Evolutionary conservation across 2,329 filamentous ascomycete species (phyloP).

Genomic region (Beauveria bassiana): DNA sequence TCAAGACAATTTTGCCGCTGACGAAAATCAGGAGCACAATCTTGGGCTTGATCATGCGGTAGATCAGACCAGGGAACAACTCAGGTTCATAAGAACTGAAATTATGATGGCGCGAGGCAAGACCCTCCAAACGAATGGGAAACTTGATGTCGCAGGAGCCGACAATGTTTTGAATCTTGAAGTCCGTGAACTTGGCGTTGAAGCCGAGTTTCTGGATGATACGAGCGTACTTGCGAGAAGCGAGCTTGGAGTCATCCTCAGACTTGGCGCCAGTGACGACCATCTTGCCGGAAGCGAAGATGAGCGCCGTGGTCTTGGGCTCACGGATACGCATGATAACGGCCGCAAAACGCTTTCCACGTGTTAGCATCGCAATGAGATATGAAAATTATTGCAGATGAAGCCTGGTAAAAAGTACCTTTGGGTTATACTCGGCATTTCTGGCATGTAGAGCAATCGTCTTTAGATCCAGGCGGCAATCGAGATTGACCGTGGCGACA

Average conservation of each 20-base stretch:
- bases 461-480: constrained; percentile 96
- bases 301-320: constrained; percentile 94
- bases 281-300: constrained; percentile 99
- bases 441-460: constrained; percentile 96
- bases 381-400: background rate
- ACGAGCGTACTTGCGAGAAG: constrained; percentile 92
- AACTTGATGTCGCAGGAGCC: constrained; percentile 99
- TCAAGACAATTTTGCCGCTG: constrained; percentile 95
- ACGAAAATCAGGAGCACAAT: constrained; percentile 97
- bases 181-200: constrained; percentile 98
- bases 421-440: constrained; percentile 98
- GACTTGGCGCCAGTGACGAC: constrained; percentile 97
- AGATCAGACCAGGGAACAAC: constrained; percentile 97
- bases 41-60: constrained; percentile 99
- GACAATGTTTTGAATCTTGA: constrained; percentile 99
- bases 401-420: constrained; percentile 52
- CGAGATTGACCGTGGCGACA: constrained; percentile 96
- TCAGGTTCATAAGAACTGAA: constrained; percentile 99
- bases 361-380: constrained; percentile 23
- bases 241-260: constrained; percentile 95
- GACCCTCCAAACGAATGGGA: constrained; percentile 90
- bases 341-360: constrained; percentile 80
- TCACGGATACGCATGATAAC: constrained; percentile 99
- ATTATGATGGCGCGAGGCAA: constrained; percentile 96
- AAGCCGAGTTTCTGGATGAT: constrained; percentile 99